Conservation (phyloP, 2,329 filamentous ascomycete genomes). For the Neofusicoccum parvum region DNA sequence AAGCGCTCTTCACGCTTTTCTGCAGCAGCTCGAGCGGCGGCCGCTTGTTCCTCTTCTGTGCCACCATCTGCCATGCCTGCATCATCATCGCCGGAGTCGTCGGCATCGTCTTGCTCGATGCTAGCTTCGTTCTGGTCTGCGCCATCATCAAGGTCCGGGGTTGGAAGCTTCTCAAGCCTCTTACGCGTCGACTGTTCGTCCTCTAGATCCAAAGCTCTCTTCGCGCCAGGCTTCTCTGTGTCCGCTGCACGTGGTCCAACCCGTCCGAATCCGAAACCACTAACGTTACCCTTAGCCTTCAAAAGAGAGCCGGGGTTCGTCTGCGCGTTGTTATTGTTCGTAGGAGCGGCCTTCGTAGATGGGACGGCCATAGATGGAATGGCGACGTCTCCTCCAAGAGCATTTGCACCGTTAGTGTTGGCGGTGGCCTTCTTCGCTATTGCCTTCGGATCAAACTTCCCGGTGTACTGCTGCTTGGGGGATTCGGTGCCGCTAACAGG, state of each 20-base stretch:
- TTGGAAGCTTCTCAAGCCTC: constrained; percentile 88
- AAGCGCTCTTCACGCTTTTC: constrained; percentile 75
- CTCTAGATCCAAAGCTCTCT: constrained; percentile 79
- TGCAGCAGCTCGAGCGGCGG: constrained; percentile 76
- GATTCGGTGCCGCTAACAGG: constrained; percentile 23
- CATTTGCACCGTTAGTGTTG: constrained; percentile 56
- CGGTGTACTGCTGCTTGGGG: constrained; percentile 61
- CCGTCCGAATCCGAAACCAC: constrained; percentile 79
- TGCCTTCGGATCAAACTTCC: constrained; percentile 85
- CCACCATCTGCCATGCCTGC: constrained; percentile 75
- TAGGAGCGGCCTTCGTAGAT: not conserved
- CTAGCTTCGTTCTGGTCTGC: constrained; percentile 55
- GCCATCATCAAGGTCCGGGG: constrained; percentile 44
- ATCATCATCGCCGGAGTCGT: constrained; percentile 73
- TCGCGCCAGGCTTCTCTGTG: constrained; percentile 65
- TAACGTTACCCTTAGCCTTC: constrained; percentile 73
- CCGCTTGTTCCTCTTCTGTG: constrained; percentile 84
- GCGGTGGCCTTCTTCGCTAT: constrained; percentile 77
- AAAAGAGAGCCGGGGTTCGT: constrained; percentile 39
- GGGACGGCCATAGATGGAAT: constrained; percentile 28
- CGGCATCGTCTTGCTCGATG: constrained; percentile 41
- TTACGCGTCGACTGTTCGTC: constrained; percentile 85
- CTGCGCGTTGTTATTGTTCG: not conserved
- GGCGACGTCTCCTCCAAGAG: constrained; percentile 59
- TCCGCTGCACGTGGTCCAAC: constrained; percentile 71